phyloP scores from a whole-genome alignment of 2,329 filamentous ascomycete genomes.

The Neofusicoccum sp. region DNA sequence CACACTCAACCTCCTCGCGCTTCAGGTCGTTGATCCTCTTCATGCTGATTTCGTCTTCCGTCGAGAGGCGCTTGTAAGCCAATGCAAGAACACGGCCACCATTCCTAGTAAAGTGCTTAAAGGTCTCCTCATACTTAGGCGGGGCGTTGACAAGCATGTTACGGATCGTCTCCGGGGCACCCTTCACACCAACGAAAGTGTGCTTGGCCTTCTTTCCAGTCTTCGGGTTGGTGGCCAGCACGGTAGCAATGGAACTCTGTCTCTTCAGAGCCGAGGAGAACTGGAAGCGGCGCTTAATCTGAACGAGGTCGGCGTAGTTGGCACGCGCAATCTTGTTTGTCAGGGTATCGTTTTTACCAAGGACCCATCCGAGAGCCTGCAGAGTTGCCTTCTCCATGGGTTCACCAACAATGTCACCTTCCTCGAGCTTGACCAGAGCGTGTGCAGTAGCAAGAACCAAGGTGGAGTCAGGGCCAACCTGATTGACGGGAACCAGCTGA shows the following conservation, averaged over 20 bases:
- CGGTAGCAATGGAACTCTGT: constrained; percentile 88
- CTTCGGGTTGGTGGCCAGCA: constrained; percentile 68
- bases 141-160: constrained; percentile 85
- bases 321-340: constrained; percentile 60
- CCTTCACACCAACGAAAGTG: constrained; percentile 94
- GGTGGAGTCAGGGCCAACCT: constrained; percentile 77
- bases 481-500: constrained; percentile 67
- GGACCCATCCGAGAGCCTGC: constrained; percentile 81
- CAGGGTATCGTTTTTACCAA: constrained; percentile 86
- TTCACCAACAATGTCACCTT: constrained; percentile 95
- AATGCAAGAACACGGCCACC: constrained; percentile 91
- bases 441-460: constrained; percentile 93
- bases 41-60: constrained; percentile 76
- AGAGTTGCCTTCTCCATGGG: constrained; percentile 99
- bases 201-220: constrained; percentile 74
- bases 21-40: constrained; percentile 89
- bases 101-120: constrained; percentile 95
- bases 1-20: constrained; percentile 84
- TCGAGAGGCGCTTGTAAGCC: constrained; percentile 86
- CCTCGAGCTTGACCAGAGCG: constrained; percentile 91
- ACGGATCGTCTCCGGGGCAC: constrained; percentile 93
- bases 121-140: constrained; percentile 92
- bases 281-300: constrained; percentile 95
- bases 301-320: constrained; percentile 68
- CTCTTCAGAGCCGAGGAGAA: constrained; percentile 96